Percentiles rank a stretch among this genome's conserved stretches.
Evolutionary conservation across 192 early-diverging fungal species (phyloP).

Genomic region (Linnemannia zychae): DNA sequence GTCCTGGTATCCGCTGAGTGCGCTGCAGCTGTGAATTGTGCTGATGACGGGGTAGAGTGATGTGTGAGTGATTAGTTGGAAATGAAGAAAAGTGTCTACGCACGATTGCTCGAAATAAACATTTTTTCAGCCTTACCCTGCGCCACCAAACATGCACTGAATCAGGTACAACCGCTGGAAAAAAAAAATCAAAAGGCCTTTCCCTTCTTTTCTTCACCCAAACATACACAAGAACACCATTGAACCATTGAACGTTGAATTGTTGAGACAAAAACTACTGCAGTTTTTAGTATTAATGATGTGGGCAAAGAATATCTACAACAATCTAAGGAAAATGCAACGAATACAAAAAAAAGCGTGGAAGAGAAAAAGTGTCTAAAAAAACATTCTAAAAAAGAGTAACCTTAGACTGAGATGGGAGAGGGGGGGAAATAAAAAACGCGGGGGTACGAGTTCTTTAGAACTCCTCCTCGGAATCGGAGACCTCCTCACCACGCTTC

Average conservation of each 20-base stretch:
- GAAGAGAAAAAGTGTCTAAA: not conserved
- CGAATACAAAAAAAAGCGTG: slow-evolving; percentile 7
- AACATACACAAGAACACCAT: not conserved
- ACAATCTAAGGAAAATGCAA: slow-evolving; percentile 18
- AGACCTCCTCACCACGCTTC: slow-evolving; percentile 70
- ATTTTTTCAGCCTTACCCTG: not conserved
- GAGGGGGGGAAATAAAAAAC: not conserved
- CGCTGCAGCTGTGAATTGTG: not conserved
- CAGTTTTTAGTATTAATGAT: slow-evolving; percentile 16
- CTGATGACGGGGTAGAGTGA: not conserved
- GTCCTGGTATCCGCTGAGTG: not conserved
- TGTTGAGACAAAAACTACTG: slow-evolving; percentile 20
- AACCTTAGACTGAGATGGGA: not conserved
- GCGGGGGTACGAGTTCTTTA: slow-evolving; percentile 20
- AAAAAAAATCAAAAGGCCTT: too few species aligned
- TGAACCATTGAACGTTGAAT: not conserved
- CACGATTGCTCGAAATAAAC: not conserved
- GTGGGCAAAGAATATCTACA: slow-evolving; percentile 27
- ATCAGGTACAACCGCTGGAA: not conserved
- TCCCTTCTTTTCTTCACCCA: not conserved
- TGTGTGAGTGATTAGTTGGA: not conserved
- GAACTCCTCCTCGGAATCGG: slow-evolving; percentile 58
- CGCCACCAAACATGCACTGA: not conserved
- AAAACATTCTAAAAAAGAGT: not conserved
- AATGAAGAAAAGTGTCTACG: not conserved